Conservation (phyloP, 371 early-diverging fungal genomes). For the Apophysomyces elegans region DNA sequence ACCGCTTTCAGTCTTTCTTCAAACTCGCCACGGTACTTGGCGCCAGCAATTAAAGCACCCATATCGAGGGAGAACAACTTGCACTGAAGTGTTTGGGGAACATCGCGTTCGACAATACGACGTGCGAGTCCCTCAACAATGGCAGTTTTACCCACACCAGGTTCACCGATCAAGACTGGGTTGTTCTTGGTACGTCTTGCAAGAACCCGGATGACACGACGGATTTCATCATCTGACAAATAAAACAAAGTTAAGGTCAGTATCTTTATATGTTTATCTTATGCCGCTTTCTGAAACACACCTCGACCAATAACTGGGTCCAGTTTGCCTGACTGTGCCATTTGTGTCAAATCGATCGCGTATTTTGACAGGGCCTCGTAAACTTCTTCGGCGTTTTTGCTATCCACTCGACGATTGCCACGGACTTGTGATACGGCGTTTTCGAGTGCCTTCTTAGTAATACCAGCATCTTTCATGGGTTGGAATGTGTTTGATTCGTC, state of each 20-base stretch:
- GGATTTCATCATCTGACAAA: conserved; percentile 73
- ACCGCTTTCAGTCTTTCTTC: conserved; percentile 98
- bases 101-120: conserved; percentile 94
- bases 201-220: conserved; percentile 81
- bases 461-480: conserved; percentile 72
- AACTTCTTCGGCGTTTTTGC: conserved; percentile 85
- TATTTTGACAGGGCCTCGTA: conserved; percentile 90
- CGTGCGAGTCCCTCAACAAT: conserved; percentile 97
- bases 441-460: conserved; percentile 74
- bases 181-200: conserved; percentile 90
- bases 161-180: conserved; percentile 87
- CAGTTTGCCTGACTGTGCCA: conserved; percentile 75
- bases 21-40: conserved; percentile 97
- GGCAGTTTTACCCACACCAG: conserved; percentile 97
- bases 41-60: conserved; percentile 89
- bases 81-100: conserved; percentile 86
- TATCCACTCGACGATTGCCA: conserved; percentile 85
- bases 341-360: conserved; percentile 88
- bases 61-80: conserved; percentile 95
- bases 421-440: conserved; percentile 81
- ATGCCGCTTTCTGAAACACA: background rate
- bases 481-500: conserved; percentile 67
- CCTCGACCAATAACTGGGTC: conserved; percentile 90
- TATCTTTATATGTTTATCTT: background rate
- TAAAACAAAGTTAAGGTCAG: background rate